phyloP scores from a whole-genome alignment of 2,329 filamentous ascomycete species.

The Penicillium nordicum region DNA sequence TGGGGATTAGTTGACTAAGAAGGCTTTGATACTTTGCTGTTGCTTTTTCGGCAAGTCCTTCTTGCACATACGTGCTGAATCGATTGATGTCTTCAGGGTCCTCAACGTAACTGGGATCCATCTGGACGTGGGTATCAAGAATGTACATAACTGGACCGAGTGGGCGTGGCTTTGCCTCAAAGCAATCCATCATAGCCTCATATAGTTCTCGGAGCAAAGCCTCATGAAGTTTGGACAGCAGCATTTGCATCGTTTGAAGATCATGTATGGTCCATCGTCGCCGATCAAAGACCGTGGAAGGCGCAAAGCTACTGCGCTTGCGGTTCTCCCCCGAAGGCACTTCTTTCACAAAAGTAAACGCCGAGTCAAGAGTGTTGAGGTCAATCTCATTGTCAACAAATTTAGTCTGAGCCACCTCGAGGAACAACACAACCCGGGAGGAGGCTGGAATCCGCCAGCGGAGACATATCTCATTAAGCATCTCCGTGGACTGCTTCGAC shows the following conservation, averaged over 20 bases:
- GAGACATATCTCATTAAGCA: slow-evolving; percentile 78
- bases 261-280: slow-evolving; percentile 67
- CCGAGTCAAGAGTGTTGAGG: slow-evolving; percentile 75
- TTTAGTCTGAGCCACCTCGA: slow-evolving; percentile 82
- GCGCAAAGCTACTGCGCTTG: slow-evolving; percentile 50
- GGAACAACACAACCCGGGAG: slow-evolving; percentile 72
- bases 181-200: slow-evolving; percentile 81
- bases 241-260: slow-evolving; percentile 67
- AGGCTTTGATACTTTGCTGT: slow-evolving; percentile 74
- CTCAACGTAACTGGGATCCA: slow-evolving; percentile 71
- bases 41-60: slow-evolving; percentile 70
- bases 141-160: slow-evolving; percentile 77
- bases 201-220: slow-evolving; percentile 82
- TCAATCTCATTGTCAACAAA: slow-evolving; percentile 79
- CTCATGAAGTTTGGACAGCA: slow-evolving; percentile 73
- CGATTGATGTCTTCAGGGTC: slow-evolving; percentile 66
- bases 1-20: slow-evolving; percentile 75
- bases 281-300: slow-evolving; percentile 55
- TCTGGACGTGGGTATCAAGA: slow-evolving; percentile 75
- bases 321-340: slow-evolving; percentile 62
- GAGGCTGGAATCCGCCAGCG: slow-evolving; percentile 87
- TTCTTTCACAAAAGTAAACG: slow-evolving; percentile 78
- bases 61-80: slow-evolving; percentile 68
- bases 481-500: slow-evolving; percentile 74
- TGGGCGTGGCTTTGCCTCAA: slow-evolving; percentile 79